These are phyloP conservation scores for Rhodotorula sp. DNA, from an alignment of 1,284 basidiomycete species.

Conservation along the genomic window DNA sequence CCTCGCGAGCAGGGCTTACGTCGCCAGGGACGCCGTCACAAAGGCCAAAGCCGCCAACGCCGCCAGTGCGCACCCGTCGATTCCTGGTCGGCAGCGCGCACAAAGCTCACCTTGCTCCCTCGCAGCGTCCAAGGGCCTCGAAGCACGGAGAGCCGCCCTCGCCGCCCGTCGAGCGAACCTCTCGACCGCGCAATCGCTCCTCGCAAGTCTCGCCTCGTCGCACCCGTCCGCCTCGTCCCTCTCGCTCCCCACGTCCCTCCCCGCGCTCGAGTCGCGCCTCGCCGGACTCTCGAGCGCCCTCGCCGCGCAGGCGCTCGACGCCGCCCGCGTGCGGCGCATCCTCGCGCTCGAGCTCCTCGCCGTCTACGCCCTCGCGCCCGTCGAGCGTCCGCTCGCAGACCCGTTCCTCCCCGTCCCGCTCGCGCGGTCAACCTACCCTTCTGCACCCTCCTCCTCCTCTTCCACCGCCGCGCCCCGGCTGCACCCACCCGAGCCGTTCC, in stretches of 20 bases:
- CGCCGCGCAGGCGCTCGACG: background rate
- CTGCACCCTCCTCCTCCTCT: background rate
- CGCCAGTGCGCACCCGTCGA: background rate
- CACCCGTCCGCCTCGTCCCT: background rate
- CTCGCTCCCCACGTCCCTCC: constrained; percentile 6
- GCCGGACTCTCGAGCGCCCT: background rate
- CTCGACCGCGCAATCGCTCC: constrained; percentile 26
- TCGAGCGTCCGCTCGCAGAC: constrained; percentile 11
- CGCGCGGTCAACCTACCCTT: background rate
- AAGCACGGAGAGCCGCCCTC: background rate
- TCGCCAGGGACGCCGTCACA: constrained; percentile 13
- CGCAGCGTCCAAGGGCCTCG: background rate
- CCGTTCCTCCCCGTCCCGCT: constrained; percentile 14
- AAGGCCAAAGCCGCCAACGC: constrained; percentile 4
- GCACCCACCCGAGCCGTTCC: background rate
- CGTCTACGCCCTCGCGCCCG: constrained; percentile 19
- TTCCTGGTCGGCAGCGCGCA: background rate
- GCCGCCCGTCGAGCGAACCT: constrained; percentile 18
- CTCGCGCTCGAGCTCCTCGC: constrained; percentile 24
- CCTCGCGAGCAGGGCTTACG: constrained; percentile 17
- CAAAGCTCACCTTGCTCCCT: background rate
- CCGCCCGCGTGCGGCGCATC: constrained; percentile 13
- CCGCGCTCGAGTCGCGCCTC: background rate
- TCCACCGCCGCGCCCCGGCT: no score
- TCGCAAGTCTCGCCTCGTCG: background rate